These are phyloP conservation scores for Benincasa hispida DNA, from an alignment of 306 rosid species.

Conservation along the genomic window DNA sequence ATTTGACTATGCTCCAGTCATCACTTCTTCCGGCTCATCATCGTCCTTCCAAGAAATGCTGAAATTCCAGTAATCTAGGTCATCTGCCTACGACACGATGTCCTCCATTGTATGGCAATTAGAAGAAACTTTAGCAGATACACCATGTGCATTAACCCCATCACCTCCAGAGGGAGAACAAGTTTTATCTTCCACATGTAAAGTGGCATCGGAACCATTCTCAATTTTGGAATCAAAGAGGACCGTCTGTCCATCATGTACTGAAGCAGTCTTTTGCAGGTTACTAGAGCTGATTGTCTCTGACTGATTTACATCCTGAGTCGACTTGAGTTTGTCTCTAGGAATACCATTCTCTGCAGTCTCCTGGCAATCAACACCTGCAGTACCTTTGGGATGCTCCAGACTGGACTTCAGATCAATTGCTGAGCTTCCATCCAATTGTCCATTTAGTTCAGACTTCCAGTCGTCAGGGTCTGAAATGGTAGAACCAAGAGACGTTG, in stretches of 20 bases:
- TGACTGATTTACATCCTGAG: slow-evolving; percentile 3
- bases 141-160: not conserved
- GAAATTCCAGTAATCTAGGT: slow-evolving; percentile 10
- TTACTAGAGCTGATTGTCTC: slow-evolving; percentile 15
- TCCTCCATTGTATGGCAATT: not conserved
- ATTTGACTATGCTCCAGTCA: slow-evolving; percentile 3
- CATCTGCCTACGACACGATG: slow-evolving; percentile 13
- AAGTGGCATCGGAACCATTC: not conserved
- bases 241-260: slow-evolving; percentile 9
- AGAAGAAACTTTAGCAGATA: not conserved
- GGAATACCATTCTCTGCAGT: slow-evolving; percentile 8
- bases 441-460: slow-evolving; percentile 13
- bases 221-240: slow-evolving; percentile 13
- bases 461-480: slow-evolving; percentile 10
- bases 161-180: not conserved
- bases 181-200: not conserved
- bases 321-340: slow-evolving; percentile 1
- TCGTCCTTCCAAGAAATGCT: slow-evolving; percentile 11
- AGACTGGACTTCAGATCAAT: not conserved
- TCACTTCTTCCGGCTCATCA: slow-evolving; percentile 12
- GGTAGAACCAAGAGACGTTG: slow-evolving; percentile 10
- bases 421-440: slow-evolving; percentile 8
- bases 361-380: slow-evolving; percentile 12
- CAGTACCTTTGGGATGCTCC: slow-evolving; percentile 8
- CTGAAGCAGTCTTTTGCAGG: not conserved